Percentiles rank a stretch among this genome's conserved stretches.
Conservation (phyloP, 305 asterid genomes). For the Fraxinus paxiana region DNA sequence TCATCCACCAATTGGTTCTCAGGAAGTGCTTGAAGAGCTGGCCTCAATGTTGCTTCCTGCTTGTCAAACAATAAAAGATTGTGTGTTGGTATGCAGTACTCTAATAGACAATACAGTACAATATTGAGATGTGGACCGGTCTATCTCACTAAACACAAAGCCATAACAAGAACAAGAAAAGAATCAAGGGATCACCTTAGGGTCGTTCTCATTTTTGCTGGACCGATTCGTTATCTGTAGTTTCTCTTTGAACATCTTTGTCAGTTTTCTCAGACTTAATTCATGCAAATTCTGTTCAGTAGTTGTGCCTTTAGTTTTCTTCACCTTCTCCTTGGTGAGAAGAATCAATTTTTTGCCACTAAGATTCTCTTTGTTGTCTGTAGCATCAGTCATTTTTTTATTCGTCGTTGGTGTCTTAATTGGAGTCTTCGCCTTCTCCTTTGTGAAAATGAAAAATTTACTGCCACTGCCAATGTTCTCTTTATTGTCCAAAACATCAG, state of each 20-base stretch:
- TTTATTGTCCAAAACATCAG: conserved; percentile 34
- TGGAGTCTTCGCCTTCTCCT: conserved; percentile 32
- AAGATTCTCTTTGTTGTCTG: conserved; percentile 55
- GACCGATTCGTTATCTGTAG: conserved; percentile 22
- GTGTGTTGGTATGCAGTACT: background rate
- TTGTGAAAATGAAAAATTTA: conserved; percentile 13
- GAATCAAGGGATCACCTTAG: conserved; percentile 19
- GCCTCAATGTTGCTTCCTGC: conserved; percentile 23
- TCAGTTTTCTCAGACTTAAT: conserved; percentile 36
- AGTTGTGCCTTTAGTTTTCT: background rate
- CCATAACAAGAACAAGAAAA: background rate
- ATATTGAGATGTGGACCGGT: background rate
- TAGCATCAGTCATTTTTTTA: conserved; percentile 3
- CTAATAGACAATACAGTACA: background rate
- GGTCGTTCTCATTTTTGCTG: conserved; percentile 22
- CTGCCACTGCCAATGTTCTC: conserved; percentile 41
- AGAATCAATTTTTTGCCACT: conserved; percentile 24
- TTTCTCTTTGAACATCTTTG: conserved; percentile 34
- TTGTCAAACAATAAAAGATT: background rate
- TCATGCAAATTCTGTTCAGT: conserved; percentile 16
- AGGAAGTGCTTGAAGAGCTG: conserved; percentile 37
- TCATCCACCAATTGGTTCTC: conserved; percentile 27
- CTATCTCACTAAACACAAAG: background rate
- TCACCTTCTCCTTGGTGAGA: conserved; percentile 23
- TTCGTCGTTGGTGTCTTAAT: conserved; percentile 26